Conservation (phyloP, 1,284 basidiomycete genomes). For the Tylopilus orsonianus region DNA sequence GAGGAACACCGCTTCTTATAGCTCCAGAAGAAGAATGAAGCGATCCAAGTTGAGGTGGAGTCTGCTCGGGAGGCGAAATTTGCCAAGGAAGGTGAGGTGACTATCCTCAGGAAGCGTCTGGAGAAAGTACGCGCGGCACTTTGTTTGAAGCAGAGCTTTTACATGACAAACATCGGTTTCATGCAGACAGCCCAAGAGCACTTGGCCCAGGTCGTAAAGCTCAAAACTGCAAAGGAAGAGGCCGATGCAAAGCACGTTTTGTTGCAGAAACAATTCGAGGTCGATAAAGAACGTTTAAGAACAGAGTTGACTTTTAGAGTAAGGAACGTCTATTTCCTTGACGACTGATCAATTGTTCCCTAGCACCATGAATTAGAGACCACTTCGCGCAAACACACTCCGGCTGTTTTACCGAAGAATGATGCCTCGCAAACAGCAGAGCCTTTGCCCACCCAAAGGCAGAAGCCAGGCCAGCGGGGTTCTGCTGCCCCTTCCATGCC, state of each 20-base stretch:
- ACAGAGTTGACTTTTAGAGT: slow-evolving; percentile 73
- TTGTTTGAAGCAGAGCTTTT: neutral
- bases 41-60: slow-evolving; percentile 33
- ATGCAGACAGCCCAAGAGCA: slow-evolving; percentile 58
- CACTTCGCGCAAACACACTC: slow-evolving; percentile 48
- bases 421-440: slow-evolving; percentile 42
- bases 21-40: slow-evolving; percentile 50
- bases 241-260: slow-evolving; percentile 53
- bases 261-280: slow-evolving; percentile 58
- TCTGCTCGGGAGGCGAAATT: slow-evolving; percentile 27
- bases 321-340: slow-evolving; percentile 17
- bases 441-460: slow-evolving; percentile 41
- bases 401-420: slow-evolving; percentile 43
- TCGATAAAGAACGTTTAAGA: slow-evolving; percentile 67
- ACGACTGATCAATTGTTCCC: slow-evolving; percentile 14
- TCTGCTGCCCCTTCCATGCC: slow-evolving; percentile 30
- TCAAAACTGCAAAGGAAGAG: slow-evolving; percentile 60
- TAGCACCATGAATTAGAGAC: slow-evolving; percentile 74
- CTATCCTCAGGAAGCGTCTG: slow-evolving; percentile 33
- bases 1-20: slow-evolving; percentile 31
- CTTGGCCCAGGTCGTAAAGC: slow-evolving; percentile 51
- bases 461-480: slow-evolving; percentile 34
- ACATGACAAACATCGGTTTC: neutral
- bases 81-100: slow-evolving; percentile 34
- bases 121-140: slow-evolving; percentile 26